Base-by-base conservation (phyloP, 352 stramenopile genomes). In the Nothophytophthora sp. region DNA sequence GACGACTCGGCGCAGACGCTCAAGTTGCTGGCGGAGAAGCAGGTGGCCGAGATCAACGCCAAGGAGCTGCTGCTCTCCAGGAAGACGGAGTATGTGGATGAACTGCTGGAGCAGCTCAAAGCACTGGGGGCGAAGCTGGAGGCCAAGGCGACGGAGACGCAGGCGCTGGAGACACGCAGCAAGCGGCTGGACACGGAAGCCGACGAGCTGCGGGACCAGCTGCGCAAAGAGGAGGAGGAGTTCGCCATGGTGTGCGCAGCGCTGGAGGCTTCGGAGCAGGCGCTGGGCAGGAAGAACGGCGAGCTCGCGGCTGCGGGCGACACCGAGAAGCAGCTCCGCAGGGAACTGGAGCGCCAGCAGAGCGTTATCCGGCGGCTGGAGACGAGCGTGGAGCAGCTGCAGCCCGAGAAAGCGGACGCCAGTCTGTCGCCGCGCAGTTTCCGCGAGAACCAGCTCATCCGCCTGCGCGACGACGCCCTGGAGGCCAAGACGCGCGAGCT, bases 371-470 rank as follows among this genome's bases (percentile, higher is more conserved):
- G 73, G 2, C 60, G 63, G 5, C 54, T 83, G 1, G 78, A 87
- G 38, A 81, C 80, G 50, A 73, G 49, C 11, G 69, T 76, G 0
- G 67, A 76, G 30, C 55, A 75, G 0, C 40, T 71, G 33, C 63
- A 78, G 10, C 72, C 70, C 3, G 55, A 66, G 39, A 62, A 55
- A 29, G 65, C 62, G 9, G 82, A 93, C 38, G 82, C 73, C 4
- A 89, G 80, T 34, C 48, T 93, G 7, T 90, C 78, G 8, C 80
- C 82, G 22, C 76, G 80, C 0, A 89, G 80, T 55, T 93, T 86
- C 40, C 68, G 55, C 15, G 82, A 93, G 43, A 86, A 82, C 34
- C 76, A 90, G 42, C 63, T 93, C 20, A 86, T 93, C 28, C 64
- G 72, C 32, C 62, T 93, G 11, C 71, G 82, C 1, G 82, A 93